Evolutionary conservation across 331 rosid species (phyloP).

Genomic region (Malus hybrid): DNA sequence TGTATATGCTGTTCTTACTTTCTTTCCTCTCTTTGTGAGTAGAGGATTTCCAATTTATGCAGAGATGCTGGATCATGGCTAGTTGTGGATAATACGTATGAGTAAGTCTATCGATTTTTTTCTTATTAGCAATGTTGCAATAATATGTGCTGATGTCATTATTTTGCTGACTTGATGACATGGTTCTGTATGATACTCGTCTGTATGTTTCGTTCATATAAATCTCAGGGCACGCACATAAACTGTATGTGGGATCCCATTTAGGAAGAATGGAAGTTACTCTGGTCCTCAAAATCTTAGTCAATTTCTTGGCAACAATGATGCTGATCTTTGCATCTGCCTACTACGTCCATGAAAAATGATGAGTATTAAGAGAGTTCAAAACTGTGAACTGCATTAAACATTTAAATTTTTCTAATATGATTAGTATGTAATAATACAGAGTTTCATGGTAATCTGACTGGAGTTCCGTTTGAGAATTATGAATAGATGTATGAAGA

Average conservation of each 20-base stretch:
- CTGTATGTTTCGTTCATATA: background rate
- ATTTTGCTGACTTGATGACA: background rate
- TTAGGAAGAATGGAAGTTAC: background rate
- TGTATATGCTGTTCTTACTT: background rate
- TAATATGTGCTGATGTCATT: background rate
- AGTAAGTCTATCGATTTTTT: conserved; percentile 22
- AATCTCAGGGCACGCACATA: background rate
- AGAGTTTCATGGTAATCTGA: background rate
- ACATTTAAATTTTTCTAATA: background rate
- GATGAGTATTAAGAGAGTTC: background rate
- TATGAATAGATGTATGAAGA: background rate
- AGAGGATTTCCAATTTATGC: conserved; percentile 76
- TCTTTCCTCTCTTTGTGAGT: conserved; percentile 22
- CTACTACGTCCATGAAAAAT: background rate
- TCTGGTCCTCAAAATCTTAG: background rate
- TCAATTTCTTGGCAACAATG: background rate
- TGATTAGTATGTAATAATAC: background rate
- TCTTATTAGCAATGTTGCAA: background rate
- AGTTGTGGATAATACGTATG: conserved; percentile 77
- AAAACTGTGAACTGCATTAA: background rate
- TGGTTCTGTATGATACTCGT: background rate
- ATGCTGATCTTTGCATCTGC: background rate
- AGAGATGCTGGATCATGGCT: conserved; percentile 76
- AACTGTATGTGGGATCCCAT: background rate
- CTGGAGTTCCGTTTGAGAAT: background rate